Evolutionary conservation across 208 protist species (phyloP).

Genomic region (Angomonas ambiguus): DNA sequence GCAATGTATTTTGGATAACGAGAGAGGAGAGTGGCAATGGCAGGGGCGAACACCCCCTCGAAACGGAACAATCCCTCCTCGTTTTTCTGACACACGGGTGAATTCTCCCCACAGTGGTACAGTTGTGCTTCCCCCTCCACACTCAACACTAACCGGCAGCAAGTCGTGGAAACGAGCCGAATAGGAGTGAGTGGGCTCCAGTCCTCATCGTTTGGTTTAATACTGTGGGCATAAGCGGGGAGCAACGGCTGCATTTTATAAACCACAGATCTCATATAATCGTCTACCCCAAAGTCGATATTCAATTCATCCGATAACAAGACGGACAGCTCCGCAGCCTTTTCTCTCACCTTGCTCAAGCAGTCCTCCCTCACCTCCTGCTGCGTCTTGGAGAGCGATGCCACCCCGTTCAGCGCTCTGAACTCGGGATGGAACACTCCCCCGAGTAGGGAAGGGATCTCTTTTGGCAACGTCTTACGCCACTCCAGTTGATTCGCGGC

Average conservation of each 20-base stretch:
- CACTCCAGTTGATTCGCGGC: slow-evolving; percentile 52
- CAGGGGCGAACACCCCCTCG: slow-evolving; percentile 57
- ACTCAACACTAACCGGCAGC: slow-evolving; percentile 40
- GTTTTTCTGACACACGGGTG: slow-evolving; percentile 37
- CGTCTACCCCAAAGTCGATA: slow-evolving; percentile 50
- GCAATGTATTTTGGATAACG: slow-evolving; percentile 22
- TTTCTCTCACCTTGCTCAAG: slow-evolving; percentile 26
- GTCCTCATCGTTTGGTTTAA: neutral
- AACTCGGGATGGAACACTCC: slow-evolving; percentile 33
- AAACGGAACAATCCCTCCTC: slow-evolving; percentile 48
- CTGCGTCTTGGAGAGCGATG: slow-evolving; percentile 21
- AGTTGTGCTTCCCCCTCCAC: slow-evolving; percentile 46
- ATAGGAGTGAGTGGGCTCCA: slow-evolving; percentile 19
- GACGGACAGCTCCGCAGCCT: slow-evolving; percentile 34
- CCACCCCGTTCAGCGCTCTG: slow-evolving; percentile 19
- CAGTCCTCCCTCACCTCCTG: slow-evolving; percentile 12
- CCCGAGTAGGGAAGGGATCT: slow-evolving; percentile 29
- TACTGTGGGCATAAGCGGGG: slow-evolving; percentile 3
- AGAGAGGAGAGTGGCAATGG: slow-evolving; percentile 49
- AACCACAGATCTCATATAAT: slow-evolving; percentile 41
- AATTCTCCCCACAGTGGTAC: slow-evolving; percentile 55
- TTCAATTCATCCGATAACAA: slow-evolving; percentile 36
- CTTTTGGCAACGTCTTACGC: slow-evolving; percentile 38
- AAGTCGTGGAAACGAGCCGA: slow-evolving; percentile 33
- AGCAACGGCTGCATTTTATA: slow-evolving; percentile 47